Evolutionary conservation across 331 rosid species (phyloP).

Genomic region (Erythrophleum ivorense): DNA sequence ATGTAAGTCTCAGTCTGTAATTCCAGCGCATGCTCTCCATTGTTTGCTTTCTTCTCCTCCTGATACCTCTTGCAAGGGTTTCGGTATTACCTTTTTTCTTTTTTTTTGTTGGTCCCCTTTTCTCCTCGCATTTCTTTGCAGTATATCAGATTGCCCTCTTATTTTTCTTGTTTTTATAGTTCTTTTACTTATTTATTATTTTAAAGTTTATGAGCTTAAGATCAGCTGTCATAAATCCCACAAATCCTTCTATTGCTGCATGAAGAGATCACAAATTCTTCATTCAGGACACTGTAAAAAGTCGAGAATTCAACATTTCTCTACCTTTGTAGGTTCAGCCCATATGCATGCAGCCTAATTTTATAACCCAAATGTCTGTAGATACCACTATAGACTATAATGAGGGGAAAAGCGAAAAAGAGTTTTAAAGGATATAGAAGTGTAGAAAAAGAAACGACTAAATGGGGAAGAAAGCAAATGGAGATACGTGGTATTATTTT

Average conservation of each 20-base stretch:
- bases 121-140: background rate
- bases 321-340: background rate
- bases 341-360: background rate
- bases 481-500: background rate
- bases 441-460: background rate
- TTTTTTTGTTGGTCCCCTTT: background rate
- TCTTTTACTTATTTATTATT: background rate
- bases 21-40: constrained; percentile 13
- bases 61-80: background rate
- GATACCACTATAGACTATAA: background rate
- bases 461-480: background rate
- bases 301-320: background rate
- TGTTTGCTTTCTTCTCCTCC: background rate
- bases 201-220: constrained; percentile 15
- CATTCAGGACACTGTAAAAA: background rate
- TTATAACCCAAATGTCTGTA: background rate
- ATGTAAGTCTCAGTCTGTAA: background rate
- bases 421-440: background rate
- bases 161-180: background rate
- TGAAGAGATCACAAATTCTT: background rate
- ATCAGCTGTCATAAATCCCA: background rate
- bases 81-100: background rate
- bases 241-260: background rate
- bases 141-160: background rate
- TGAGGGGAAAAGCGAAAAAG: background rate